Percentiles rank a stretch among this genome's conserved stretches.
phyloP scores from a whole-genome alignment of 2,329 filamentous ascomycete genomes.

The Ceratocystis diversiconidia region DNA sequence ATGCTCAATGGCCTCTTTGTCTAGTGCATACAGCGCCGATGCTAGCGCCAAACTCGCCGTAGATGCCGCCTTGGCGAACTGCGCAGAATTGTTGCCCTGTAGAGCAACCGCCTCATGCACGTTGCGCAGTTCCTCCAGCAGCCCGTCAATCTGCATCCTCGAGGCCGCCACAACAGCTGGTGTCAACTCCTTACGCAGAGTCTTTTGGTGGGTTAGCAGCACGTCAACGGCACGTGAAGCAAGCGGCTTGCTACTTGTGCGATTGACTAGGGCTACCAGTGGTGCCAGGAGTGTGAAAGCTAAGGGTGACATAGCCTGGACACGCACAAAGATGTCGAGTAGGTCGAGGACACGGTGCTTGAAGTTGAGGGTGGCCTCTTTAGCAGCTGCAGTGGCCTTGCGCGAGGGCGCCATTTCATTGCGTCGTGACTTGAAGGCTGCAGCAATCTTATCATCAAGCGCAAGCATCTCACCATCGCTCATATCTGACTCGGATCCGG shows the following conservation, averaged over 20 bases:
- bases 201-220: slow-evolving; percentile 56
- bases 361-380: slow-evolving; percentile 81
- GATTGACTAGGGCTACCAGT: slow-evolving; percentile 59
- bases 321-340: slow-evolving; percentile 69
- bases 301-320: slow-evolving; percentile 53
- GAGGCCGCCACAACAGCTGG: slow-evolving; percentile 24
- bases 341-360: slow-evolving; percentile 88
- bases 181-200: slow-evolving; percentile 41
- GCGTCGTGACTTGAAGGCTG: slow-evolving; percentile 68
- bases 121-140: slow-evolving; percentile 35
- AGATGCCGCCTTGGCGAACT: slow-evolving; percentile 62
- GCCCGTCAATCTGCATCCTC: background rate
- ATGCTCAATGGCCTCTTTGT: slow-evolving; percentile 37
- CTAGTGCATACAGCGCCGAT: slow-evolving; percentile 42
- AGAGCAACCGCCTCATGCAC: slow-evolving; percentile 56
- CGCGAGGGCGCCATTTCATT: slow-evolving; percentile 52
- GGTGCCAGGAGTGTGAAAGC: slow-evolving; percentile 60
- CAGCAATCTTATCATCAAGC: slow-evolving; percentile 66
- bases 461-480: slow-evolving; percentile 91
- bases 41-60: slow-evolving; percentile 54
- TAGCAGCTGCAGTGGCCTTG: slow-evolving; percentile 75
- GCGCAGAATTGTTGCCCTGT: slow-evolving; percentile 47
- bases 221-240: slow-evolving; percentile 59
- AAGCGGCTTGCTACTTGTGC: slow-evolving; percentile 62
- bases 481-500: slow-evolving; percentile 65